phyloP scores from a whole-genome alignment of 768 basidiomycete genomes.

The Termitomyces sp. region DNA sequence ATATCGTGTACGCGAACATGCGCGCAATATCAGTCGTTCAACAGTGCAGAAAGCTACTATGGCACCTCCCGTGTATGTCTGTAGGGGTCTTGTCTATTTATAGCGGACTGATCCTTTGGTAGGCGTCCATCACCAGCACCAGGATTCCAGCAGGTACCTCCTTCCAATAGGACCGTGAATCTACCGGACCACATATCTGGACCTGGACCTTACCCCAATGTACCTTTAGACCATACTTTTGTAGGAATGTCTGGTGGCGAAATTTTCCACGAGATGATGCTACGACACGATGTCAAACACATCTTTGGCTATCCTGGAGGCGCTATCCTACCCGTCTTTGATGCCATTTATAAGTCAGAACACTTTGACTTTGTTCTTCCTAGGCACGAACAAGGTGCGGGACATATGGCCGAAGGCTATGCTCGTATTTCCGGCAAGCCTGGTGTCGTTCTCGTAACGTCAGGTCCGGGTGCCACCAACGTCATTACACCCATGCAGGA shows the following conservation, averaged over 20 bases:
- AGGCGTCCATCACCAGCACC: slow-evolving; percentile 65
- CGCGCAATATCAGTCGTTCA: slow-evolving; percentile 67
- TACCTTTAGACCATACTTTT: slow-evolving; percentile 74
- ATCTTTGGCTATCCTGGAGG: slow-evolving; percentile 98
- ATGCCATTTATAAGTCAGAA: slow-evolving; percentile 94
- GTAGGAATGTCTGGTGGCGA: slow-evolving; percentile 93
- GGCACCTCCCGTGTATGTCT: slow-evolving; percentile 52
- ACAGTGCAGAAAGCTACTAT: slow-evolving; percentile 54
- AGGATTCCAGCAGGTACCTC: slow-evolving; percentile 37
- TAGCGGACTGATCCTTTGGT: neutral
- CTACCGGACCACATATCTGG: slow-evolving; percentile 26
- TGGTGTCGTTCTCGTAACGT: slow-evolving; percentile 96
- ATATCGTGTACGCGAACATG: slow-evolving; percentile 73
- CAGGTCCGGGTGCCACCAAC: slow-evolving; percentile 97
- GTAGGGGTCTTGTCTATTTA: slow-evolving; percentile 3
- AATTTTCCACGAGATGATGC: slow-evolving; percentile 99
- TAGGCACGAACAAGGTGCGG: slow-evolving; percentile 96
- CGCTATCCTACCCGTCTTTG: slow-evolving; percentile 98
- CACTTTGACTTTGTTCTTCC: slow-evolving; percentile 96
- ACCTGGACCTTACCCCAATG: slow-evolving; percentile 36
- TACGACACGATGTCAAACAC: slow-evolving; percentile 92
- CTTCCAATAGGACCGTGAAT: slow-evolving; percentile 24
- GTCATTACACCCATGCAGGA: slow-evolving; percentile 98
- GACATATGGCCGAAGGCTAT: slow-evolving; percentile 99
- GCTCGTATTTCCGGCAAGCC: slow-evolving; percentile 97